These are phyloP conservation scores for Ascomycota sp. DNA, from an alignment of 2,329 filamentous ascomycete genomes.

Conservation along the genomic window DNA sequence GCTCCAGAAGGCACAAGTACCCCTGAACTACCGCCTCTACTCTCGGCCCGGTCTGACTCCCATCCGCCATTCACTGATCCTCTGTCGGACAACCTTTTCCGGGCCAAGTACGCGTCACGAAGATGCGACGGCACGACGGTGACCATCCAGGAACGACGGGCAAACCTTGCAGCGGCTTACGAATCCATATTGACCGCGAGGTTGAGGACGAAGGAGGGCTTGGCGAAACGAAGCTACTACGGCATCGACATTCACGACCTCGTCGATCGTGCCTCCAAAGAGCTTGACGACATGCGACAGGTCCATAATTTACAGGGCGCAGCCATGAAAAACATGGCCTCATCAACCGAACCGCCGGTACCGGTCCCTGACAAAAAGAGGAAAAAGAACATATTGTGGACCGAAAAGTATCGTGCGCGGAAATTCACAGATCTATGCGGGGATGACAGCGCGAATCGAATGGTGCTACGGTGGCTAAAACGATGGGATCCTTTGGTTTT, in stretches of 20 bases:
- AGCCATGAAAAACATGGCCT: not conserved
- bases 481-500: conserved; percentile 88
- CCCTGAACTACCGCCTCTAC: too few species aligned
- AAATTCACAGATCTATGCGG: conserved; percentile 88
- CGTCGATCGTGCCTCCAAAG: conserved; percentile 47
- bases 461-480: conserved; percentile 85
- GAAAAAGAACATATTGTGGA: conserved; percentile 55
- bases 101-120: conserved; percentile 13
- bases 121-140: conserved; percentile 37
- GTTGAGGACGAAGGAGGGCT: conserved; percentile 44
- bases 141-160: conserved; percentile 33
- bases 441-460: conserved; percentile 80
- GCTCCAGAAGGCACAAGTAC: too few species aligned
- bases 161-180: conserved; percentile 29
- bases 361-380: conserved; percentile 14
- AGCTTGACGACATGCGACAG: conserved; percentile 22
- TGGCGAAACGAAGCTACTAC: conserved; percentile 62
- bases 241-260: conserved; percentile 80
- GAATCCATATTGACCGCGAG: conserved; percentile 47
- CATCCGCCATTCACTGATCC: not conserved
- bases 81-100: not conserved
- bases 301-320: conserved; percentile 9
- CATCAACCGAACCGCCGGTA: conserved; percentile 17
- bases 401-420: conserved; percentile 85
- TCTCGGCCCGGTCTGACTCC: too few species aligned